Conservation (phyloP, 306 rosid species). For the Notholithocarpus densiflorus region DNA sequence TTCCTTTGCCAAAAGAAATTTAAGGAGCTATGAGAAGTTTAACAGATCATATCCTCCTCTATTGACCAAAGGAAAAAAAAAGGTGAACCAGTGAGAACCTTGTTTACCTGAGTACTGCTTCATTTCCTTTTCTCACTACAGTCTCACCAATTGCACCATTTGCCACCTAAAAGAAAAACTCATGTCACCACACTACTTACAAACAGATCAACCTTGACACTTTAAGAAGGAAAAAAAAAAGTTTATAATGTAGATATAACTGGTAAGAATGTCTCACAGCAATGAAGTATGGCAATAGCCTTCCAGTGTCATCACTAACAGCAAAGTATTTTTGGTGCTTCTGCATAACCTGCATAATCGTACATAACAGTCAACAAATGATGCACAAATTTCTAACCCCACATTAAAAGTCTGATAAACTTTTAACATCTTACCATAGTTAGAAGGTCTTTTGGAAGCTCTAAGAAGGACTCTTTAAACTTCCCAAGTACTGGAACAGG, state of each 20-base stretch:
- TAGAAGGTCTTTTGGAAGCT: constrained; percentile 92
- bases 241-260: constrained; percentile 4
- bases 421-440: constrained; percentile 64
- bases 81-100: neutral
- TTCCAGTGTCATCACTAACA: constrained; percentile 55
- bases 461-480: constrained; percentile 76
- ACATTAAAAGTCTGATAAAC: neutral
- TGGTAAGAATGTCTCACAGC: constrained; percentile 59
- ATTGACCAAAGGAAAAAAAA: neutral
- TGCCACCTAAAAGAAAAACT: constrained; percentile 56
- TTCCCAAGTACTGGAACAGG: constrained; percentile 90
- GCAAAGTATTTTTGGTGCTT: constrained; percentile 95
- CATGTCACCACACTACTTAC: neutral
- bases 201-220: neutral
- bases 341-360: constrained; percentile 83
- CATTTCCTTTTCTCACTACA: constrained; percentile 85
- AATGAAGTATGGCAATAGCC: constrained; percentile 75
- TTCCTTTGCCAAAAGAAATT: neutral
- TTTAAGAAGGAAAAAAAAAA: constrained; percentile 1
- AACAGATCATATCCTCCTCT: neutral
- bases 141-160: constrained; percentile 77
- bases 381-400: constrained; percentile 13
- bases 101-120: constrained; percentile 83
- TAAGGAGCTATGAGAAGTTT: neutral
- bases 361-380: constrained; percentile 11